Evolutionary conservation across 2,329 filamentous ascomycete species (phyloP), one percentile per base, ranked within the genome.

Genomic region (Botrytis aclada): DNA sequence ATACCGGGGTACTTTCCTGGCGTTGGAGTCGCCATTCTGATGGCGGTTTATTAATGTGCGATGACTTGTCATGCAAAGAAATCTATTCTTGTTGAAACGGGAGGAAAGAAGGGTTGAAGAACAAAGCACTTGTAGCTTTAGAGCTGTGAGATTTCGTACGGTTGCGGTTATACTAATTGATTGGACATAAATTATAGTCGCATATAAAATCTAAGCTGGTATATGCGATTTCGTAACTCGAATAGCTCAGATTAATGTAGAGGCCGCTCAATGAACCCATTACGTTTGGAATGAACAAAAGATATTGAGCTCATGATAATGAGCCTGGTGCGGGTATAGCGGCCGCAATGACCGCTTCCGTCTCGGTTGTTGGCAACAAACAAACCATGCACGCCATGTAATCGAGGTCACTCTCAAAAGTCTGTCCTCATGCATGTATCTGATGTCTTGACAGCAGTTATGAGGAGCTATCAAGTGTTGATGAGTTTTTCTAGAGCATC

Each of bases 21-120:
- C 43, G 80, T 81, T 60, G 80, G 80, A 62, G 80, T 81, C 7
- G 80, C 77, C 80, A 82, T 82, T 45, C 54, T 70, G 58, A 25
- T 58, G 32, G 34, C 9, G 25, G 9, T 32, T 39, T 39, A 16
- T 39, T 7, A 37, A 14, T 54, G 9, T 71, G 47, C n/a, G 39
- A 61, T 29, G 32, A 12, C 25, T 8, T 45, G 45, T 32, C n/a
- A 69, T 47, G 37, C 18, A 73, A 58, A 37, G 32, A 61, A 32
- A n/a, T 12, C 20, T 51, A 10, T n/a, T n/a, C n/a, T 41, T 34
- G 47, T 61, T 12, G 39, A 69, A 60, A 47, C 12, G 14, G 34
- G 39, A 72, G 20, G n/a, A 32, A 32, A 25, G 22, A 69, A 58
- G 41, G 20, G 18, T 37, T n/a, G 45, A 37, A 60, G 22, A 61